phyloP scores from a whole-genome alignment of 164 flowering plant genomes.

The Malania oleifera region DNA sequence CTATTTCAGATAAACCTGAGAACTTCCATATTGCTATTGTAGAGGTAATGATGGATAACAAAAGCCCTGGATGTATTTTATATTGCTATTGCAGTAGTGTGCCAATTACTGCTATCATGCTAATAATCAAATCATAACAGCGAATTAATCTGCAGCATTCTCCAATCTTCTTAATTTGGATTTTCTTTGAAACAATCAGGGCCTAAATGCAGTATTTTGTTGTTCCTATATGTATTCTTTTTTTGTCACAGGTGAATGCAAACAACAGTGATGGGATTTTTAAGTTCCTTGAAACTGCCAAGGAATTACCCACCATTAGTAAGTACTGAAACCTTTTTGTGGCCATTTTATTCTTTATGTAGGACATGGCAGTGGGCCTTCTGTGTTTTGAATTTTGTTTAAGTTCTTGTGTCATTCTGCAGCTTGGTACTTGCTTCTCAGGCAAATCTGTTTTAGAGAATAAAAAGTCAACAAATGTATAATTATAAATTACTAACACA shows the following conservation, averaged over 20 bases:
- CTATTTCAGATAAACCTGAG: constrained; percentile 40
- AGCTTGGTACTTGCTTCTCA: too few relatives aligned
- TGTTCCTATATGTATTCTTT: background rate
- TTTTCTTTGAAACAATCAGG: background rate
- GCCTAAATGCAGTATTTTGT: background rate
- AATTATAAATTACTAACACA: background rate
- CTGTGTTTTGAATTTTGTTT: too few relatives aligned
- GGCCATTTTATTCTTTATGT: background rate
- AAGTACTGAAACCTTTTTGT: constrained; percentile 22
- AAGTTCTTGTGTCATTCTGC: too few relatives aligned
- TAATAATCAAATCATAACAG: background rate
- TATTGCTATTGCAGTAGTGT: background rate
- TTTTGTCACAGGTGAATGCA: constrained; percentile 40
- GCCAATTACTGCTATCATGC: background rate
- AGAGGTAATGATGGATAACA: constrained; percentile 43
- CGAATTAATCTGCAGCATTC: too few relatives aligned
- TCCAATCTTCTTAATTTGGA: too few relatives aligned
- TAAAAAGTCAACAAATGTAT: background rate
- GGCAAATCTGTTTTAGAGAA: too few relatives aligned
- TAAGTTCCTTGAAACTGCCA: constrained; percentile 63
- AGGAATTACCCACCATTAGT: constrained; percentile 77
- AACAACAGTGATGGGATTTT: constrained; percentile 38
- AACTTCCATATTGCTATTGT: constrained; percentile 83
- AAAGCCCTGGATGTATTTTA: background rate
- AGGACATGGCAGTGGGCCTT: too few relatives aligned